Conservation (phyloP, 1,284 basidiomycete species). For the Ganoderma sp. region DNA sequence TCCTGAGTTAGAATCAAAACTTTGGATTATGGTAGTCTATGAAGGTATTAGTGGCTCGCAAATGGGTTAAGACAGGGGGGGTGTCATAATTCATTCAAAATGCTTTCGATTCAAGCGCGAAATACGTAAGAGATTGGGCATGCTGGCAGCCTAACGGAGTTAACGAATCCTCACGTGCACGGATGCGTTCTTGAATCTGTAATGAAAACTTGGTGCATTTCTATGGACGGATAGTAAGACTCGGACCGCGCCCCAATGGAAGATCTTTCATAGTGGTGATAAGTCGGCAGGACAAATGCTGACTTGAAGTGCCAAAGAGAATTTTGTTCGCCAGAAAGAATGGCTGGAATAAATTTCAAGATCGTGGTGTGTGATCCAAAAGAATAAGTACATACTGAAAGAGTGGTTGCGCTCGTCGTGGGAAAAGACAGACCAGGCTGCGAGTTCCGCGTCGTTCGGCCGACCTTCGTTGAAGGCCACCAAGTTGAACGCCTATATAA, state of each 20-base stretch:
- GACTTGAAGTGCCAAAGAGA: not conserved
- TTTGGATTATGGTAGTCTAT: no score
- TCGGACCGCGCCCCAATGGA: not conserved
- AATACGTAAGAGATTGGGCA: not conserved
- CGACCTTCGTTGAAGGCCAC: no score
- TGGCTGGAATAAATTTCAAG: no score
- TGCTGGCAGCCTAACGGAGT: not conserved
- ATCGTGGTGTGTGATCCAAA: no score
- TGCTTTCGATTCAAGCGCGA: not conserved
- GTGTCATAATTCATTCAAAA: not conserved
- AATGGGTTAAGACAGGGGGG: not conserved
- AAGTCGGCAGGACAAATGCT: not conserved
- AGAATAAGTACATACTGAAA: not conserved
- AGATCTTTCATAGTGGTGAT: not conserved
- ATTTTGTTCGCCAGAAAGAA: not conserved
- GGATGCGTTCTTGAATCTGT: not conserved
- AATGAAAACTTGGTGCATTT: not conserved
- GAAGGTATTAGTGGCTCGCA: not conserved
- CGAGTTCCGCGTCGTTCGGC: no score
- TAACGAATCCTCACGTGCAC: not conserved
- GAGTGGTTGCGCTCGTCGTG: not conserved
- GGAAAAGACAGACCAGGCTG: no score
- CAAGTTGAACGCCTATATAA: no score
- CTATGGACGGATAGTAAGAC: not conserved
- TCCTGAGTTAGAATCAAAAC: no score